These are phyloP conservation scores for Diplodia mutila DNA, from an alignment of 2,329 filamentous ascomycete species.

Conservation along the genomic window DNA sequence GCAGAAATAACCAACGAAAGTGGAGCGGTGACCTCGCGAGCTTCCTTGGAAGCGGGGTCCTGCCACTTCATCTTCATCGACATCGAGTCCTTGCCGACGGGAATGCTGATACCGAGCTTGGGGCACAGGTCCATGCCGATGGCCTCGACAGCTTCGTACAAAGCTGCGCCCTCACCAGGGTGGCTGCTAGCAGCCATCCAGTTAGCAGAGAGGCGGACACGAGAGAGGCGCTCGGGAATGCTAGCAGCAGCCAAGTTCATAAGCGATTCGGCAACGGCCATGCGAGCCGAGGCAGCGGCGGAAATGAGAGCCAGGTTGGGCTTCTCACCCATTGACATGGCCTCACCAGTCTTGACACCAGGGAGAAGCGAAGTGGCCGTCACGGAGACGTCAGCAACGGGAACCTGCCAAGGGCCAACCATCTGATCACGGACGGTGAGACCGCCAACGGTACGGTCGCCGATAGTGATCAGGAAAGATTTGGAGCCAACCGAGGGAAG, in stretches of 20 bases:
- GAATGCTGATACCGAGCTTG: conserved; percentile 86
- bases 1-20: conserved; percentile 90
- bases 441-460: conserved; percentile 88
- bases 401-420: conserved; percentile 94
- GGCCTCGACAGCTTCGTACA: conserved; percentile 92
- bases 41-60: conserved; percentile 65
- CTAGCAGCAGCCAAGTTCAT: conserved; percentile 89
- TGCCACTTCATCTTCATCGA: conserved; percentile 99
- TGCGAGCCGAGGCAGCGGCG: conserved; percentile 85
- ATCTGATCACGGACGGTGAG: conserved; percentile 90
- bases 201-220: conserved; percentile 90
- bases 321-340: conserved; percentile 98
- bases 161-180: conserved; percentile 84
- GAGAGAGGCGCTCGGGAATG: conserved; percentile 71
- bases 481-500: conserved; percentile 95
- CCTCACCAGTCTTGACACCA: conserved; percentile 80
- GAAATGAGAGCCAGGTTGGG: conserved; percentile 88
- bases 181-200: conserved; percentile 99
- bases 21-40: conserved; percentile 87
- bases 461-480: conserved; percentile 95
- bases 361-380: conserved; percentile 79
- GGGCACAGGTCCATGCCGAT: conserved; percentile 93
- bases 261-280: conserved; percentile 93
- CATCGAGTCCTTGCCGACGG: conserved; percentile 96
- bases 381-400: conserved; percentile 91